Evolutionary conservation across 176 grass and related monocot species (phyloP), one percentile per base, ranked within the genome.

Genomic region (Paspalum notatum): DNA sequence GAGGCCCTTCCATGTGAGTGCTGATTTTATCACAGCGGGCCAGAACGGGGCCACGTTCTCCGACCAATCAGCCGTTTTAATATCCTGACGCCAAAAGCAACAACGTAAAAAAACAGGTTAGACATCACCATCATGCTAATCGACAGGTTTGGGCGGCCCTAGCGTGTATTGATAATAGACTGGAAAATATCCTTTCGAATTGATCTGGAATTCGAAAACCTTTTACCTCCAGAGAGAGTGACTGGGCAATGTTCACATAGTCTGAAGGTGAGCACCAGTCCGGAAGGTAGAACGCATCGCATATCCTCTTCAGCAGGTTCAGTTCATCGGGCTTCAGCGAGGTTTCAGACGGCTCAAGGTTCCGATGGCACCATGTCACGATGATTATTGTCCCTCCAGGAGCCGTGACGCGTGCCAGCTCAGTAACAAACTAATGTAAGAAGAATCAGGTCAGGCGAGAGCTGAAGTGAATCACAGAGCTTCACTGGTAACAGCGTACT

Each of bases 41-140:
- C 96, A 98, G 82, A 98, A 95, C 10, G 96, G 96, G 24, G 92
- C 96, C 56, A 98, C 96, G 59, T 98, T 91, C 48, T 95, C 90
- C 1, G 96, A 95, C 96, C 96, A 98, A 72, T 98, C 96, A 18
- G 90, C 88, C 2, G 84, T 91, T 73, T 83, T 98, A 61, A 98
- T 90, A 77, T 93, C 88, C 96, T 98, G 81, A 17, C n/a, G 85
- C 14, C 66, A 75, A 68, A 87, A 5, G 4, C 32, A 67, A 42
- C 41, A 17, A 43, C 26, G 61, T 0, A 66, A 32, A 16, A 1
- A 26, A 47, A 32, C 32, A 32, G 32, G 32, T 32, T 32, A 32
- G 32, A 32, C 32, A 32, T 32, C 32, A 32, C 32, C 32, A 32
- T 3, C 32, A 32, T 32, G 32, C n/a, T n/a, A n/a, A n/a, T n/a